These are phyloP conservation scores for Eragrostis tef DNA, from an alignment of 202 grass and related monocot genomes.

Conservation along the genomic window DNA sequence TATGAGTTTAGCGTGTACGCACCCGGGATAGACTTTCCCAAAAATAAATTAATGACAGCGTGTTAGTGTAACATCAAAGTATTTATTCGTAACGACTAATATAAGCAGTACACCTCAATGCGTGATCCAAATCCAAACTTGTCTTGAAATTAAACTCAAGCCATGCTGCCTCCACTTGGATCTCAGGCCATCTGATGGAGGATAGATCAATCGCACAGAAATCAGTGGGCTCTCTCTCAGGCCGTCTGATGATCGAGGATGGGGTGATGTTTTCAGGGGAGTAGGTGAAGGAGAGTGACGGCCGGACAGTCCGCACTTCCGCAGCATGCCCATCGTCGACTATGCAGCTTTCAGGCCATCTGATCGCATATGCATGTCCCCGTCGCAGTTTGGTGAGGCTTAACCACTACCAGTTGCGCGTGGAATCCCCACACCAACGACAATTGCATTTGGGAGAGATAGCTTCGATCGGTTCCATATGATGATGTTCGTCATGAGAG, in stretches of 20 bases:
- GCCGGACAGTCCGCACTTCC: neutral
- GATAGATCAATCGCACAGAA: neutral
- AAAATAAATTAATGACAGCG: too few species aligned
- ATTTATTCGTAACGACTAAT: neutral
- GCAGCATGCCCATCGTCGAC: neutral
- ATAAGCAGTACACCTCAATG: neutral
- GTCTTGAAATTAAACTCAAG: neutral
- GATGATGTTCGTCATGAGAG: too few species aligned
- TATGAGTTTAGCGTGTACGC: too few species aligned
- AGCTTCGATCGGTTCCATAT: neutral
- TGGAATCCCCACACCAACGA: neutral
- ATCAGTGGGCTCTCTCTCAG: neutral
- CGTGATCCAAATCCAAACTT: neutral
- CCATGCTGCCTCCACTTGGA: neutral
- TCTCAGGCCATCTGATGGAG: neutral
- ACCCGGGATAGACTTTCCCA: too few species aligned
- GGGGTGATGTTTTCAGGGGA: neutral
- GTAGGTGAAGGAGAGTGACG: constrained; percentile 41
- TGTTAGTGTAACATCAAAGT: too few species aligned
- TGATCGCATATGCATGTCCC: neutral
- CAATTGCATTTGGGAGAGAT: neutral
- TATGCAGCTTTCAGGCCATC: too few species aligned
- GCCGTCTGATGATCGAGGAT: neutral
- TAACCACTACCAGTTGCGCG: constrained; percentile 24
- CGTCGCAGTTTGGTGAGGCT: constrained; percentile 36